Base-by-base conservation (phyloP, 352 stramenopile species). In the Phytophthora crassamura region DNA sequence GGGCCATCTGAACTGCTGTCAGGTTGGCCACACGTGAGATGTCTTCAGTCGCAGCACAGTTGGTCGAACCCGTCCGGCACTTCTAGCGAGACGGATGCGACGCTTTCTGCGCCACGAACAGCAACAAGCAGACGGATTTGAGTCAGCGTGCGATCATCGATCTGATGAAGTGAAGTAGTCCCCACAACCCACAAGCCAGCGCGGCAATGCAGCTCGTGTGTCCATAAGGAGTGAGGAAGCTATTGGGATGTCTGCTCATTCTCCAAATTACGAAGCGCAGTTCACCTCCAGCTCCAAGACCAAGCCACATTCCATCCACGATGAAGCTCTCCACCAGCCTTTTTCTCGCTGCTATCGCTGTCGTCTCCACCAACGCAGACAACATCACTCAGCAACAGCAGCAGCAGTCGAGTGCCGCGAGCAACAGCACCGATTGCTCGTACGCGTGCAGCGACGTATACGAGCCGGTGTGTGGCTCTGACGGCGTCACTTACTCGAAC, bases 401-500 rank as follows among this genome's bases (percentile, higher is more conserved):
- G 40, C 47, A 50, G 18, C 57, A 51, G 12, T 59, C 59, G 5
- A 42, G 48, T 48, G 32, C 59, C 7, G 32, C 32, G 8, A 60
- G 50, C 47, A 66, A 42, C 45, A 52, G 15, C 22, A 57, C 25
- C 16, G 48, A 47, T n/a, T 66, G 58, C 58, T 30, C 48, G 14
- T 52, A 43, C 20, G 40, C 25, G 45, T 64, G 57, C 36, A 33
- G 7, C 4, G 57, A 64, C 16, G n/a, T 38, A 7, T 50, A 41
- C 22, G 25, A 20, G 3, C 59, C 59, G 20, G 49, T 55, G 10
- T 67, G 59, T 12, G 59, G 62, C 18, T 70, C 62, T 12, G 33
- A 70, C 62, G 62, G 62, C 14, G 42, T 64, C 5, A 72, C 57
- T 1, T 72, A 72, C 50, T 32, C 49, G 51, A 72, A 64, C 58